Conservation (phyloP, 495 filamentous ascomycete genomes). For the Hypoxylon trugodes region DNA sequence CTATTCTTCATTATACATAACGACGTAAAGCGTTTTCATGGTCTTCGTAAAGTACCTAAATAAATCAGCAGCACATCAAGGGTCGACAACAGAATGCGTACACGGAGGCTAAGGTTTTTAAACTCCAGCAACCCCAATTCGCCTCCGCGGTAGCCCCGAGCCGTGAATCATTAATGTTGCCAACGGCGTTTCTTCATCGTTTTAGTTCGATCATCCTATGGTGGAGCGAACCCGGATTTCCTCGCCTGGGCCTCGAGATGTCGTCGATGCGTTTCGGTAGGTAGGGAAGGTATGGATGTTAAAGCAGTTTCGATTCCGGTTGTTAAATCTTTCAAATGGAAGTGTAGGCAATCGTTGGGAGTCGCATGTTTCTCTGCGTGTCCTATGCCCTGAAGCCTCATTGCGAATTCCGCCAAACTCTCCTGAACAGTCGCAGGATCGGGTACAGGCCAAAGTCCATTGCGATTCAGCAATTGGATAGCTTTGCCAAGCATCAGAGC, state of each 20-base stretch:
- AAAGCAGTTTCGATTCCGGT: conserved; percentile 5
- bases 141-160: too few relatives aligned
- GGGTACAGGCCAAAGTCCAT: conserved; percentile 25
- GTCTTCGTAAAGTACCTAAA: too few relatives aligned
- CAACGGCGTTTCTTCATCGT: too few relatives aligned
- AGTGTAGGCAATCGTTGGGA: conserved; percentile 8
- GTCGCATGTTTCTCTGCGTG: not conserved
- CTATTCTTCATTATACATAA: too few relatives aligned
- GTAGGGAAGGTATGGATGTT: conserved; percentile 14
- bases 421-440: conserved; percentile 6
- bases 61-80: too few relatives aligned
- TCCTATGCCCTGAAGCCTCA: conserved; percentile 6
- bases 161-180: too few relatives aligned
- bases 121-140: too few relatives aligned
- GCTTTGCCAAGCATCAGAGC: conserved; percentile 16
- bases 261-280: conserved; percentile 16
- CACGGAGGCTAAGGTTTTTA: too few relatives aligned
- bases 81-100: too few relatives aligned
- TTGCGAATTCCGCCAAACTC: conserved; percentile 17
- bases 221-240: conserved; percentile 30
- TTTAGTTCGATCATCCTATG: too few relatives aligned
- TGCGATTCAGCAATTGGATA: conserved; percentile 22
- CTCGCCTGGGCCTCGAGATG: conserved; percentile 18
- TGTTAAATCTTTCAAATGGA: not conserved
- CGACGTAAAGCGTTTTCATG: too few relatives aligned